Percentiles rank a stretch among this genome's conserved stretches.
Evolutionary conservation across 2,329 filamentous ascomycete species (phyloP).

Genomic region (Chalaropsis ovoidea): DNA sequence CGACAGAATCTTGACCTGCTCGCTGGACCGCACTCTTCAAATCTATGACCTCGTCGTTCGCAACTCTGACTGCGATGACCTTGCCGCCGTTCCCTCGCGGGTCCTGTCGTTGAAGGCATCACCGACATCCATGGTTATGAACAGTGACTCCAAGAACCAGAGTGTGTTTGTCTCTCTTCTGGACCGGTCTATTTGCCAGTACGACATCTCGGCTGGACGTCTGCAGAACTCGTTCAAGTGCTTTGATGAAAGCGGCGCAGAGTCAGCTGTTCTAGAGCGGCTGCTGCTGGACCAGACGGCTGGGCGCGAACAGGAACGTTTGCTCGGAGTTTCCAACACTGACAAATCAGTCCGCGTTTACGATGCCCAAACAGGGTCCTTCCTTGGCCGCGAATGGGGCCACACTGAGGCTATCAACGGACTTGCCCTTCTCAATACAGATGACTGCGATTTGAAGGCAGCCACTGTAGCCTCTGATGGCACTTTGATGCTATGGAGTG

Average conservation of each 20-base stretch:
- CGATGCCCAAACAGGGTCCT: constrained; percentile 61
- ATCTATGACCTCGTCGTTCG: constrained; percentile 67
- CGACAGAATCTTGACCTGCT: constrained; percentile 72
- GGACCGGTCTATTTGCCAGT: constrained; percentile 52
- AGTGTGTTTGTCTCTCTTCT: constrained; percentile 48
- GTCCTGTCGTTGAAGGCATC: constrained; percentile 77
- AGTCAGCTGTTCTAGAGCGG: constrained; percentile 74
- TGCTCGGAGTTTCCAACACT: constrained; percentile 83
- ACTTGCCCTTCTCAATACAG: constrained; percentile 57
- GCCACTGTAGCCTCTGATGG: constrained; percentile 71
- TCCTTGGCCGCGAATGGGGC: constrained; percentile 84
- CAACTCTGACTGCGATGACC: constrained; percentile 50
- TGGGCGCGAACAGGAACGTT: constrained; percentile 50
- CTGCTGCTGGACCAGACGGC: constrained; percentile 53
- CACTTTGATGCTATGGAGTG: constrained; percentile 69
- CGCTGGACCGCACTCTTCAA: constrained; percentile 76
- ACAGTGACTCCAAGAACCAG: constrained; percentile 46
- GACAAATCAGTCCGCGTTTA: constrained; percentile 94
- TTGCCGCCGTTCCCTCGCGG: constrained; percentile 67
- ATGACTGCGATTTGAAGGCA: constrained; percentile 47
- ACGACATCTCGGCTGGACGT: constrained; percentile 57
- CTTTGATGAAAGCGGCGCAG: constrained; percentile 65
- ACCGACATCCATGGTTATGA: constrained; percentile 71
- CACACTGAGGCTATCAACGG: constrained; percentile 91
- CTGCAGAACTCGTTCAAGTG: constrained; percentile 68